phyloP scores from a whole-genome alignment of 2,329 filamentous ascomycete genomes.

The Bipolaris victoriae region DNA sequence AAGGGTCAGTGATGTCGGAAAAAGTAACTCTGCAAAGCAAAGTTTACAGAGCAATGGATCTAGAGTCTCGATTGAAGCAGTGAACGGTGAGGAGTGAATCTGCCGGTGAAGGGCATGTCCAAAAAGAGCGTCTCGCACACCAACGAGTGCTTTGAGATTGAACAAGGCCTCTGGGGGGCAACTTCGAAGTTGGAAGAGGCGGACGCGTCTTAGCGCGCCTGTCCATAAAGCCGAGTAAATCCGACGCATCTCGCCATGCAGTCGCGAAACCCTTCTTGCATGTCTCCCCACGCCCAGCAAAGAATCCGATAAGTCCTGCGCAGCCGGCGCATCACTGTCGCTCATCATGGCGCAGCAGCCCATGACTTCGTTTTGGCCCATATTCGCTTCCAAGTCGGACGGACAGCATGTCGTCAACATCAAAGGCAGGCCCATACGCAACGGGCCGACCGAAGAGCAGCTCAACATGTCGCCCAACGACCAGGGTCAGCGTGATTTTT shows the following conservation, averaged over 20 bases:
- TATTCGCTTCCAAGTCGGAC: constrained; percentile 58
- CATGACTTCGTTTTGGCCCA: constrained; percentile 55
- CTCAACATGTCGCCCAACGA: constrained; percentile 59
- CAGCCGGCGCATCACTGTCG: constrained; percentile 11
- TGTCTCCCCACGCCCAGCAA: neutral
- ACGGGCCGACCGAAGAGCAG: constrained; percentile 59
- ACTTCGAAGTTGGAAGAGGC: neutral
- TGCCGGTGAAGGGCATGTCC: constrained; percentile 1
- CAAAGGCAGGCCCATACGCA: constrained; percentile 58
- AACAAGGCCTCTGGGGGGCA: neutral
- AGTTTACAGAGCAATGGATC: neutral
- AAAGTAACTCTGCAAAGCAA: neutral
- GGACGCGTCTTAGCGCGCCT: constrained; percentile 15
- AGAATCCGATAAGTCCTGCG: neutral
- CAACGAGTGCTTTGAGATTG: neutral
- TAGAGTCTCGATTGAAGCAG: neutral
- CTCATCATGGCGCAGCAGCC: constrained; percentile 41
- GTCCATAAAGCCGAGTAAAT: constrained; percentile 5
- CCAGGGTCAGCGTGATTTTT: constrained; percentile 62
- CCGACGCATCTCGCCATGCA: neutral
- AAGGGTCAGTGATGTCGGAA: neutral
- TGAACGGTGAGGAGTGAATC: constrained; percentile 8
- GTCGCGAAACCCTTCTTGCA: constrained; percentile 2
- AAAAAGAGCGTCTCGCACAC: constrained; percentile 1
- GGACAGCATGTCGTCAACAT: constrained; percentile 57